These are phyloP conservation scores for Ilex aquifolium DNA, from an alignment of 257 asterid genomes.

Conservation along the genomic window DNA sequence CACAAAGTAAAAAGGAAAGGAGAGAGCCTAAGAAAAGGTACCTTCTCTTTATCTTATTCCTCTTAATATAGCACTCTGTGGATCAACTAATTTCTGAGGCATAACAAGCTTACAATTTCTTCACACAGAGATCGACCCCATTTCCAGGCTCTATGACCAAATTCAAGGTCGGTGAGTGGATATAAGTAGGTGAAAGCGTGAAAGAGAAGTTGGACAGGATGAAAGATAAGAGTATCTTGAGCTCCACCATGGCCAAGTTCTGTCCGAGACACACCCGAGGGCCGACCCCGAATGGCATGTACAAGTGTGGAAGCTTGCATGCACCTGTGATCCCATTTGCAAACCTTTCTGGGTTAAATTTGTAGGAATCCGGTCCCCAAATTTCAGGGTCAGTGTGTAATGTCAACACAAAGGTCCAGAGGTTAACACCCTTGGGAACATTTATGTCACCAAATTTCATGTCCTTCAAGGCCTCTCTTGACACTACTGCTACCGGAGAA, in stretches of 20 bases:
- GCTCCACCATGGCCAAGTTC: not conserved
- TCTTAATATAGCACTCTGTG: too few relatives aligned
- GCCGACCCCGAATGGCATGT: conserved; percentile 9
- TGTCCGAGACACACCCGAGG: not conserved
- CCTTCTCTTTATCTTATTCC: too few relatives aligned
- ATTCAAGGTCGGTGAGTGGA: not conserved
- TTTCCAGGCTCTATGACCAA: too few relatives aligned
- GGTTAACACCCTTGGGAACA: conserved; percentile 37
- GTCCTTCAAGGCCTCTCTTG: conserved; percentile 40
- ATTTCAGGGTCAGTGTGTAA: conserved; percentile 33
- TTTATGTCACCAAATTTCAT: conserved; percentile 27
- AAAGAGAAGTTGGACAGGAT: not conserved
- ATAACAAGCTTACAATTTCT: too few relatives aligned
- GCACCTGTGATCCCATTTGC: conserved; percentile 42
- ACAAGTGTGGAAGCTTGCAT: conserved; percentile 38
- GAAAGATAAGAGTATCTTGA: not conserved
- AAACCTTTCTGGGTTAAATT: conserved; percentile 43
- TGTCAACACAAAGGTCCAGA: conserved; percentile 33
- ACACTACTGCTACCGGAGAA: conserved; percentile 28
- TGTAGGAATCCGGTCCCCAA: conserved; percentile 44
- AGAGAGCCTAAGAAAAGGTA: too few relatives aligned
- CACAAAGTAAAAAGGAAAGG: too few relatives aligned
- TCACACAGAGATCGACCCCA: too few relatives aligned
- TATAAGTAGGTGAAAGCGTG: not conserved
- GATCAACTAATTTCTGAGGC: too few relatives aligned